phyloP scores from a whole-genome alignment of 345 rosid species.

The Gossypium turneri region DNA sequence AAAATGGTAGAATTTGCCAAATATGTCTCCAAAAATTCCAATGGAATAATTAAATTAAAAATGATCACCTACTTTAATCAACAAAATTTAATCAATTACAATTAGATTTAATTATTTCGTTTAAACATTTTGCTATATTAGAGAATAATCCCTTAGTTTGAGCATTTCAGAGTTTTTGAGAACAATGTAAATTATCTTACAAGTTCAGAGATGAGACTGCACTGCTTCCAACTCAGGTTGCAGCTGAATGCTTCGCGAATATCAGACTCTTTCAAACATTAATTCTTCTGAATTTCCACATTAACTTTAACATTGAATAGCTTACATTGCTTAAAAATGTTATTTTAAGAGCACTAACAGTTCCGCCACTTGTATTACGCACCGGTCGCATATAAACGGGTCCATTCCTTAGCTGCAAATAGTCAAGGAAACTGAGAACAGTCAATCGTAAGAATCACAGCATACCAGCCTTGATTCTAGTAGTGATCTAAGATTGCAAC shows the following conservation, averaged over 20 bases:
- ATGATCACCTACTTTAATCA: no score
- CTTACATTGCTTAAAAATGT: slow-evolving; percentile 32
- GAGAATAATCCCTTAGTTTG: background rate
- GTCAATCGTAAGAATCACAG: background rate
- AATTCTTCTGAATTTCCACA: slow-evolving; percentile 33
- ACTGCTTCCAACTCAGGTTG: slow-evolving; percentile 26
- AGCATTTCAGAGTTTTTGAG: slow-evolving; percentile 6
- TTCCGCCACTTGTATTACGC: slow-evolving; percentile 39
- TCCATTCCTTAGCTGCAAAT: slow-evolving; percentile 95
- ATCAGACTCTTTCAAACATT: slow-evolving; percentile 33
- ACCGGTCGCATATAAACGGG: slow-evolving; percentile 85
- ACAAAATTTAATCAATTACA: no score
- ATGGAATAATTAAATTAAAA: no score
- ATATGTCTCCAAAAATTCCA: no score
- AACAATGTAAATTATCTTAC: slow-evolving; percentile 22
- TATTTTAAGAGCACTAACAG: slow-evolving; percentile 19
- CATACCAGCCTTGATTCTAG: background rate
- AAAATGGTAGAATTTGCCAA: no score
- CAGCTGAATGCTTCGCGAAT: slow-evolving; percentile 30
- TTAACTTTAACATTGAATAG: slow-evolving; percentile 26
- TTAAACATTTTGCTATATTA: background rate
- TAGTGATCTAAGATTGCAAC: no score
- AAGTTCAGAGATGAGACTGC: slow-evolving; percentile 17
- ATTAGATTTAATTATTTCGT: no score
- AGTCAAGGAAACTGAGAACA: background rate